Evolutionary conservation across 257 asterid species (phyloP).

Genomic region (Solanum rostratum): DNA sequence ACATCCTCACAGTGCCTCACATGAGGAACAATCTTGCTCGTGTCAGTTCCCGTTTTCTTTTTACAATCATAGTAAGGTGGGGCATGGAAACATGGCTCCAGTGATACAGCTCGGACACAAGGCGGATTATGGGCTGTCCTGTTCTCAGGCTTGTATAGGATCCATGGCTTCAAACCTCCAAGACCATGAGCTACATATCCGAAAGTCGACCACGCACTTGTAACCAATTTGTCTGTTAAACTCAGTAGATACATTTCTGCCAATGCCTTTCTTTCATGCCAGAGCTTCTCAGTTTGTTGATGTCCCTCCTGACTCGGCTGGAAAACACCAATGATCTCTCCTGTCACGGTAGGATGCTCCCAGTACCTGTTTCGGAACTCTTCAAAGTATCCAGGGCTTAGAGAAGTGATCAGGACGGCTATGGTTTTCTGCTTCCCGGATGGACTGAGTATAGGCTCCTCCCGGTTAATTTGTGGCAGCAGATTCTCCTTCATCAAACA

Average conservation of each 20-base stretch:
- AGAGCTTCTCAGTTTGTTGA: conserved; percentile 39
- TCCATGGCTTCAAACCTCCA: conserved; percentile 74
- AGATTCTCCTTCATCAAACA: conserved; percentile 44
- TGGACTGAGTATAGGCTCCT: conserved; percentile 2
- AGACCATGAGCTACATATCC: conserved; percentile 85
- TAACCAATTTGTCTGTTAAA: conserved; percentile 57
- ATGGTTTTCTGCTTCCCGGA: conserved; percentile 19
- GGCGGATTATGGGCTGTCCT: conserved; percentile 36
- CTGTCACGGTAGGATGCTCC: conserved; percentile 46
- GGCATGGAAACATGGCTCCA: conserved; percentile 69
- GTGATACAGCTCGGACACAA: conserved; percentile 38
- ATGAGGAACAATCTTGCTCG: conserved; percentile 42
- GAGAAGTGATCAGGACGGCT: conserved; percentile 46
- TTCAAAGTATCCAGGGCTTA: conserved; percentile 46
- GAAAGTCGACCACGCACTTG: conserved; percentile 74
- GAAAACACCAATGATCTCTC: conserved; percentile 37
- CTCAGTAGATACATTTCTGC: conserved; percentile 69
- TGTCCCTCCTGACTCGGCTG: conserved; percentile 58
- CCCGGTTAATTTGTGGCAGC: conserved; percentile 25
- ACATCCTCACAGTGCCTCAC: conserved; percentile 64
- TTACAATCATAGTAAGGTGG: conserved; percentile 50
- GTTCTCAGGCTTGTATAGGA: conserved; percentile 47
- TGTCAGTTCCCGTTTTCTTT: conserved; percentile 22
- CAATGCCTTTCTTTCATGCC: conserved; percentile 53
- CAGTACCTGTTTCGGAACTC: conserved; percentile 45